phyloP scores from a whole-genome alignment of 768 basidiomycete species.

The Amyloporia xantha region DNA sequence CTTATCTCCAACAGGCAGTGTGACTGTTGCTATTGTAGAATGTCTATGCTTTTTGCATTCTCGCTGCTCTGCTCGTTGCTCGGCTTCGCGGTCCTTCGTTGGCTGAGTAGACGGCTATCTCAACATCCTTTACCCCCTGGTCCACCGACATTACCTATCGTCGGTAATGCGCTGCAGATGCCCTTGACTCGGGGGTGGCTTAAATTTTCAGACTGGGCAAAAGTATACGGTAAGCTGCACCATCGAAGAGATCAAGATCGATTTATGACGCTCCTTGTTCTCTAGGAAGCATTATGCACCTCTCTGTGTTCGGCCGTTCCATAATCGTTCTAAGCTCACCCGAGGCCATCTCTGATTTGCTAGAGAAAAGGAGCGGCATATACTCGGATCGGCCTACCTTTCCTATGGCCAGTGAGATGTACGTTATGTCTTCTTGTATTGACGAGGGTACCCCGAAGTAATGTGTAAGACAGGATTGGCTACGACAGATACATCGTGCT shows the following conservation, averaged over 20 bases:
- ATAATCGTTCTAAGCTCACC: slow-evolving; percentile 25
- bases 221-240: slow-evolving; percentile 4
- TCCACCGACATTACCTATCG: slow-evolving; percentile 17
- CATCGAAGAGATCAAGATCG: too few relatives aligned
- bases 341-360: slow-evolving; percentile 18
- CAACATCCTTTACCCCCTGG: slow-evolving; percentile 20
- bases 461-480: too few relatives aligned
- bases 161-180: slow-evolving; percentile 18
- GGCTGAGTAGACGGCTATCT: too few relatives aligned
- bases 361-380: slow-evolving; percentile 23
- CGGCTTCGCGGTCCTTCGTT: too few relatives aligned
- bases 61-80: too few relatives aligned
- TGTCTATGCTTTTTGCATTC: too few relatives aligned
- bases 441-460: too few relatives aligned
- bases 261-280: too few relatives aligned
- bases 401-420: slow-evolving; percentile 35
- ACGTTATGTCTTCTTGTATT: too few relatives aligned
- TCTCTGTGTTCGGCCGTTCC: slow-evolving; percentile 19
- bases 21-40: too few relatives aligned
- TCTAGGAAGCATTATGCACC: slow-evolving; percentile 9
- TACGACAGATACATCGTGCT: too few relatives aligned
- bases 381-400: slow-evolving; percentile 20
- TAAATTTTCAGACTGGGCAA: slow-evolving; percentile 2
- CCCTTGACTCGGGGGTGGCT: neutral
- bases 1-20: too few relatives aligned